Evolutionary conservation across 2,329 filamentous ascomycete species (phyloP), one percentile per base, ranked within the genome.

Genomic region (Xylariomycetidae sp.): DNA sequence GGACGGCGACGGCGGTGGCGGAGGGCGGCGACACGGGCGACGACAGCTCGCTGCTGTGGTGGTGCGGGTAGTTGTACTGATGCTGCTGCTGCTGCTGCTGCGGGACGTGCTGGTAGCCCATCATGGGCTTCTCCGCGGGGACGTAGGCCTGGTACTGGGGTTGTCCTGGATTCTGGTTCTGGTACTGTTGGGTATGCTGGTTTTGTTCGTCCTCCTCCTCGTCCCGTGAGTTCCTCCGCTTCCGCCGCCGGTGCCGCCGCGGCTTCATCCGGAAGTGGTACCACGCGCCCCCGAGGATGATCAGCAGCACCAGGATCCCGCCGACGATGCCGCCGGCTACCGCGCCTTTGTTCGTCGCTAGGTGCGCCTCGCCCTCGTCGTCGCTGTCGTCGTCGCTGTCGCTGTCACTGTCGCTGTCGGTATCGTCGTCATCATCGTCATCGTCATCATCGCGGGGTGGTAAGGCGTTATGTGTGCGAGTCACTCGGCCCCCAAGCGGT

Each of bases 271-370:
- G 14, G 38, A 43, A 38, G 34, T 34, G 35, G 37, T 29, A 40
- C 7, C 37, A 35, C 19, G 38, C 20, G 19, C 35, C 28, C n/a
- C n/a, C n/a, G 8, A 43, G 19, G 1, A 43, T 9, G 16, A 38
- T 15, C 4, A 40, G 14, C 8, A 38, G 14, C 10, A 34, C 18
- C 16, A 38, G 3, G 13, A 43, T 15, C 8, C 34, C 40, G 13
- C 37, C 40, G 18, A 43, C 13, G 8, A 40, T 15, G 13, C 34
- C 40, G 15, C 37, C 40, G 17, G 29, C 34, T n/a, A 43, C 38
- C 37, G 16, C 31, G 5, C 23, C 29, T 10, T 25, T 32, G 3
- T 31, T 32, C 8, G 17, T 33, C 14, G 18, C 32, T 3, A 18
- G 31, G 13, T 26, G 37, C 3, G 22, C 32, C 8, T 41, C 20